Evolutionary conservation across 345 rosid genomes (phyloP).

Genomic region (Crucihimalaya himalaica): DNA sequence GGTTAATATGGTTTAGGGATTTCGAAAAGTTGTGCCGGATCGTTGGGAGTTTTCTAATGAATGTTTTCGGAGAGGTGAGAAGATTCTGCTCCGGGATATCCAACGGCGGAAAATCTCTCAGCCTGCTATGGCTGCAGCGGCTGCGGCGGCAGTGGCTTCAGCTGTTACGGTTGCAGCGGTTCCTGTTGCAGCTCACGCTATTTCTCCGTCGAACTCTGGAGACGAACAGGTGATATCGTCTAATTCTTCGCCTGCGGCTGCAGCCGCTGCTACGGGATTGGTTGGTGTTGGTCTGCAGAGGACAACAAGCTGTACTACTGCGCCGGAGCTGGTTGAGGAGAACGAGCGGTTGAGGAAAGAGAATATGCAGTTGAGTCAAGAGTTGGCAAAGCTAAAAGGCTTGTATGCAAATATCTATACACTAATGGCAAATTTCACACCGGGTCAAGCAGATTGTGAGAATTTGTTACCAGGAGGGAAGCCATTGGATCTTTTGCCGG

Average conservation of each 20-base stretch:
- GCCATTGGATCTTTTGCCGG: slow-evolving; percentile 50
- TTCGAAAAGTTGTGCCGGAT: slow-evolving; percentile 89
- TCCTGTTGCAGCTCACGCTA: slow-evolving; percentile 36
- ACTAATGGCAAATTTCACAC: slow-evolving; percentile 62
- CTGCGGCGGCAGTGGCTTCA: slow-evolving; percentile 28
- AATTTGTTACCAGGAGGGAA: slow-evolving; percentile 45
- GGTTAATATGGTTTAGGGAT: slow-evolving; percentile 53
- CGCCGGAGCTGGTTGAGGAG: slow-evolving; percentile 76
- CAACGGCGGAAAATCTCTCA: slow-evolving; percentile 80
- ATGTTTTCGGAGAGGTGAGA: slow-evolving; percentile 76
- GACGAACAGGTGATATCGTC: slow-evolving; percentile 80
- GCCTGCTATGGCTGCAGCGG: slow-evolving; percentile 10
- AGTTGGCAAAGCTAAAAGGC: slow-evolving; percentile 65
- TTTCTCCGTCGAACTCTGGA: slow-evolving; percentile 71
- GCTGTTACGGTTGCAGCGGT: slow-evolving; percentile 40
- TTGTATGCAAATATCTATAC: slow-evolving; percentile 62
- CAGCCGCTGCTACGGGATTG: slow-evolving; percentile 7
- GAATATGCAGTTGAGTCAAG: slow-evolving; percentile 63
- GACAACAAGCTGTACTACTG: slow-evolving; percentile 69
- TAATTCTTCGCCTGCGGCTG: slow-evolving; percentile 60
- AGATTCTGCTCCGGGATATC: slow-evolving; percentile 71
- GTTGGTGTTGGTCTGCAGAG: slow-evolving; percentile 25
- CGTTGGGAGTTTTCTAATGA: slow-evolving; percentile 96
- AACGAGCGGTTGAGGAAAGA: slow-evolving; percentile 79
- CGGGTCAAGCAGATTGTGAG: slow-evolving; percentile 47